phyloP scores from a whole-genome alignment of 2,329 filamentous ascomycete species.

The Clarireedia paspali region DNA sequence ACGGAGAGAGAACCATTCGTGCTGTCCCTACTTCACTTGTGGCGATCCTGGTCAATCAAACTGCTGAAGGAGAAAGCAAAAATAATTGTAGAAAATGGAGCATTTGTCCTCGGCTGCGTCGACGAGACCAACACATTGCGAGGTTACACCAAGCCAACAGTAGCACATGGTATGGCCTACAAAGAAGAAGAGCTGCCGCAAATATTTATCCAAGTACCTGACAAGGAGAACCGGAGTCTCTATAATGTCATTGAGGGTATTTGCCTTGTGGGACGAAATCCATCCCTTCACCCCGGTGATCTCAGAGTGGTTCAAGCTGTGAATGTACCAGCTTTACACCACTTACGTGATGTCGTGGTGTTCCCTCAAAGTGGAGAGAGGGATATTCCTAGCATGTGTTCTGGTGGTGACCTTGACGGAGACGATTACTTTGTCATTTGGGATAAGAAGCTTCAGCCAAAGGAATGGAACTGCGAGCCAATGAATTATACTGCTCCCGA shows the following conservation, averaged over 20 bases:
- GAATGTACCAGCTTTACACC: conserved; percentile 61
- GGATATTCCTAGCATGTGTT: conserved; percentile 88
- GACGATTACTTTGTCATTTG: conserved; percentile 95
- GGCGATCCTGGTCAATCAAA: conserved; percentile 85
- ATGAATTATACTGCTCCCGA: conserved; percentile 66
- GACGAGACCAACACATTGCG: conserved; percentile 74
- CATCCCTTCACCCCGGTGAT: conserved; percentile 88
- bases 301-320: conserved; percentile 82
- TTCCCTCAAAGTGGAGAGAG: conserved; percentile 77
- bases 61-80: conserved; percentile 87
- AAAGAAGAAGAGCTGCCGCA: conserved; percentile 57
- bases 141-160: conserved; percentile 54
- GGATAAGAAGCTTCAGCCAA: conserved; percentile 68
- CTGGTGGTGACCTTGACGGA: conserved; percentile 89
- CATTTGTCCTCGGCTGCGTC: conserved; percentile 79
- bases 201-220: conserved; percentile 79
- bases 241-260: conserved; percentile 65
- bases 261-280: conserved; percentile 84
- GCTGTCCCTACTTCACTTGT: conserved; percentile 69
- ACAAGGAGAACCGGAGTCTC: conserved; percentile 40
- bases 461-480: conserved; percentile 61
- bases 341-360: conserved; percentile 80
- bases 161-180: conserved; percentile 30
- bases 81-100: conserved; percentile 73
- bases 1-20: conserved; percentile 68